A percentile compares a stretch with the other conserved stretches of the same genome.
Evolutionary conservation across 2,329 filamentous ascomycete species (phyloP).

Genomic region (Colletotrichum cereale): DNA sequence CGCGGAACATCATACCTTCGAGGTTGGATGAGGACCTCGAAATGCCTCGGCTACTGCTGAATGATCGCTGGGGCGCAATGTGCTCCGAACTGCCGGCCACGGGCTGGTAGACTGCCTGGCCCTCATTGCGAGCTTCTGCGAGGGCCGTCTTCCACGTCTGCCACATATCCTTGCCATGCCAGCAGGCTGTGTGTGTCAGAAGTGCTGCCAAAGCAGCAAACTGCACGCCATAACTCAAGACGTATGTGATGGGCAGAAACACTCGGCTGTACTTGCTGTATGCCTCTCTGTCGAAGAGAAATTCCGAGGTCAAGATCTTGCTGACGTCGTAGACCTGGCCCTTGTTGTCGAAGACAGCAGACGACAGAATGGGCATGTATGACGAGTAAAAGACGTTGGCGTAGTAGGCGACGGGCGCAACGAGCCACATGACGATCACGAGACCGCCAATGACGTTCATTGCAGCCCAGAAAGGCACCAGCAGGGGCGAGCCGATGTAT

Average conservation of each 20-base stretch:
- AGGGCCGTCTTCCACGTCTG: slow-evolving; percentile 79
- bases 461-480: slow-evolving; percentile 89
- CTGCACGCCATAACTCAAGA: slow-evolving; percentile 87
- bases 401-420: slow-evolving; percentile 86
- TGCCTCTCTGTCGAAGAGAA: slow-evolving; percentile 80
- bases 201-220: slow-evolving; percentile 86
- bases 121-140: slow-evolving; percentile 69
- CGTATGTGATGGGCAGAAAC: slow-evolving; percentile 88
- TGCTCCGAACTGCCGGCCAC: slow-evolving; percentile 50
- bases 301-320: slow-evolving; percentile 82
- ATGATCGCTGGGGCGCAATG: slow-evolving; percentile 26
- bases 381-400: slow-evolving; percentile 82
- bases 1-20: slow-evolving; percentile 73
- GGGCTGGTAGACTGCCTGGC: slow-evolving; percentile 66
- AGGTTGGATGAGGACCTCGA: slow-evolving; percentile 55
- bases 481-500: slow-evolving; percentile 85
- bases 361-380: slow-evolving; percentile 88
- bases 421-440: slow-evolving; percentile 86
- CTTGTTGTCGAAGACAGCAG: slow-evolving; percentile 87
- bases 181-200: slow-evolving; percentile 84
- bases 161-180: slow-evolving; percentile 88
- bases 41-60: slow-evolving; percentile 42
- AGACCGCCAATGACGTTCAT: slow-evolving; percentile 87
- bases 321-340: slow-evolving; percentile 85
- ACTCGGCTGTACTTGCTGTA: slow-evolving; percentile 87